Evolutionary conservation across 768 basidiomycete genomes (phyloP), one percentile per base, ranked within the genome.

Genomic region (Inosperma sp.): DNA sequence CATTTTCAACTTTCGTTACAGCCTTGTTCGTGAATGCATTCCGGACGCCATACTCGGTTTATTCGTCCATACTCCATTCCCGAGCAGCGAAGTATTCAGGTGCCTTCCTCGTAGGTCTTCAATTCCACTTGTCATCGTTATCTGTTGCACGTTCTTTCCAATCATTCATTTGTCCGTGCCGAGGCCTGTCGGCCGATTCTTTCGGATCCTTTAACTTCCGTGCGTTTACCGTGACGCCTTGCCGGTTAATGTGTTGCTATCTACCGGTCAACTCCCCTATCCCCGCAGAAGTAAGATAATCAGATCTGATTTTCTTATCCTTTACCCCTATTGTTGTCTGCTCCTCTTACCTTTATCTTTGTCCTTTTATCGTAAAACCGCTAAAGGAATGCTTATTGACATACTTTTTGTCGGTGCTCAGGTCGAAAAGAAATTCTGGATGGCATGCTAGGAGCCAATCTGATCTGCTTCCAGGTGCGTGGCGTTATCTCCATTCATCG

Each of bases 21-120:
- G 85, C 61, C 76, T 95, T 59, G 72, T 97, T 49, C 82, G 95
- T 48, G 81, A 81, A 62, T 69, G 79, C 13, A 72, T 91, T 25
- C 75, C 82, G 46, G 75, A 84, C 31, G 83, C 80, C 41, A 80
- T 84, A 53, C 74, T 95, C 34, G 95, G 94, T 3, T 80, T 99
- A 54, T 99, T 97, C 69, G 87, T 97, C 37, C 95, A 99, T 70
- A 97, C 95, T 1, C 94, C 95, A 10, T 98, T 97, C 84, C 95
- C 95, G 4, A 90, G 86, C 64, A 90, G 87, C 54, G 95, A 99
- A 63, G 87, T 97, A 56, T 99, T 98, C 77, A 77, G 94, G 49
- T 95, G 90, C 67, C 71, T 96, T 34, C 93, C 93, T 2, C 82
- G 91, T 88, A 58, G 67, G 86, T 80, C n/a, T 16, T 22, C 27